Base-by-base conservation (phyloP, 2,329 filamentous ascomycete species). In the Thyridium curvatum region DNA sequence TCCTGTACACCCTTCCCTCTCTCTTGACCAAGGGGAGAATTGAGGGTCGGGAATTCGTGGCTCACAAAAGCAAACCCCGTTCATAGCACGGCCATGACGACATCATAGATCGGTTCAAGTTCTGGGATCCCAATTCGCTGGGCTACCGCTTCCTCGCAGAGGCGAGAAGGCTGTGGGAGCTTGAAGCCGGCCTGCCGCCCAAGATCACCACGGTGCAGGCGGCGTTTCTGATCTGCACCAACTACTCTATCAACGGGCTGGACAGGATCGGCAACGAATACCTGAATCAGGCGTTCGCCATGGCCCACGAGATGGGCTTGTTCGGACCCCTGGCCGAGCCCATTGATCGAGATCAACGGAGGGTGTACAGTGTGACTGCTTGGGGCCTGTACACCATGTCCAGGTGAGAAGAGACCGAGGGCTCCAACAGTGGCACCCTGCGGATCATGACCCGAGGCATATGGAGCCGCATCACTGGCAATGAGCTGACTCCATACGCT, bases 261-360 rank as follows among this genome's bases (percentile, higher is more conserved):
- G 65, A 68, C 34, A 54, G 58, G 42, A 49, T 66, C 17, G 64
- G 65, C 0, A 52, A 54, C 33, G 44, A 54, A 0, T 66, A 62
- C 18, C 47, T 52, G 1, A 28, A 58, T 1, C 58, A 59, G 4
- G 51, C 56, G 1, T 39, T 65, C 0, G 42, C 48, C 0, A 46
- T 68, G 42, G 61, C 61, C 2, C 37, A 52, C 1, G 45, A 55
- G 4, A 45, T 67, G 3, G 40, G 51, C 2, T 44, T 68, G 2
- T 63, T 64, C 12, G 42, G 40, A 0, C 32, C 39, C 3, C 21
- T 26, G 6, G 21, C 6, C 21, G 21, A 26, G 21, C 6, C 10
- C 10, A 36, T 43, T 2, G 43, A 39, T 2, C 40, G 43, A 4
- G 43, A 44, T 8, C 36, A 48, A 8, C 42, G 43, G 13, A 41